These are phyloP conservation scores for Phenoliferia sp. DNA, from an alignment of 1,284 basidiomycete genomes.

Conservation along the genomic window DNA sequence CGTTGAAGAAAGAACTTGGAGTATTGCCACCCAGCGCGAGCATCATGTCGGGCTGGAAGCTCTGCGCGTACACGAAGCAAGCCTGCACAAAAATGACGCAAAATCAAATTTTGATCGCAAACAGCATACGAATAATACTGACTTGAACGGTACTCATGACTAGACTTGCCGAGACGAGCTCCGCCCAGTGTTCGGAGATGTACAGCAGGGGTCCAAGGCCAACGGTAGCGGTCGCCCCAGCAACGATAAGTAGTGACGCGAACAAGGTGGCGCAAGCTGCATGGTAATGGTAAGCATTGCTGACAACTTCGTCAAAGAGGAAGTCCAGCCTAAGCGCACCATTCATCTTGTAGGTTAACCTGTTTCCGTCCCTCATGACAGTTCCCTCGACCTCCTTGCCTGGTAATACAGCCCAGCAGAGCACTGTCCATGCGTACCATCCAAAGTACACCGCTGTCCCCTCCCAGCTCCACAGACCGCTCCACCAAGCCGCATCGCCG, in stretches of 20 bases:
- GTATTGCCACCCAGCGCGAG: slow-evolving; percentile 89
- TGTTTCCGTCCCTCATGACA: slow-evolving; percentile 68
- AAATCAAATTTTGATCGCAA: neutral
- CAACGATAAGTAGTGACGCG: slow-evolving; percentile 64
- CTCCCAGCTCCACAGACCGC: slow-evolving; percentile 70
- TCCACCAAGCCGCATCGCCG: slow-evolving; percentile 55
- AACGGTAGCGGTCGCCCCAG: slow-evolving; percentile 62
- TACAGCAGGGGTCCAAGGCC: slow-evolving; percentile 81
- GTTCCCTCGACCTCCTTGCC: slow-evolving; percentile 80
- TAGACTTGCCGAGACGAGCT: slow-evolving; percentile 77
- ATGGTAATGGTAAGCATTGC: neutral
- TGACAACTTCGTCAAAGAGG: neutral
- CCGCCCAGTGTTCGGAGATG: slow-evolving; percentile 86
- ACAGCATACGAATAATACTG: neutral
- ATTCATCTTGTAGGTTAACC: slow-evolving; percentile 85
- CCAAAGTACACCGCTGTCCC: slow-evolving; percentile 70
- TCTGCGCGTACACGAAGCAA: slow-evolving; percentile 64
- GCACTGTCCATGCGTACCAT: slow-evolving; percentile 85
- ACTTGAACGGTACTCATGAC: slow-evolving; percentile 69
- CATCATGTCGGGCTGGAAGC: slow-evolving; percentile 59
- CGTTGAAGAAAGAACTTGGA: slow-evolving; percentile 84
- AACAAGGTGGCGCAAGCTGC: slow-evolving; percentile 82
- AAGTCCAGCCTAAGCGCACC: slow-evolving; percentile 51
- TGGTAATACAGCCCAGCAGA: slow-evolving; percentile 78
- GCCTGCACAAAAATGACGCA: slow-evolving; percentile 46